Evolutionary conservation across 345 rosid species (phyloP), one percentile per base, ranked within the genome.

Genomic region (Anacardium occidentale): DNA sequence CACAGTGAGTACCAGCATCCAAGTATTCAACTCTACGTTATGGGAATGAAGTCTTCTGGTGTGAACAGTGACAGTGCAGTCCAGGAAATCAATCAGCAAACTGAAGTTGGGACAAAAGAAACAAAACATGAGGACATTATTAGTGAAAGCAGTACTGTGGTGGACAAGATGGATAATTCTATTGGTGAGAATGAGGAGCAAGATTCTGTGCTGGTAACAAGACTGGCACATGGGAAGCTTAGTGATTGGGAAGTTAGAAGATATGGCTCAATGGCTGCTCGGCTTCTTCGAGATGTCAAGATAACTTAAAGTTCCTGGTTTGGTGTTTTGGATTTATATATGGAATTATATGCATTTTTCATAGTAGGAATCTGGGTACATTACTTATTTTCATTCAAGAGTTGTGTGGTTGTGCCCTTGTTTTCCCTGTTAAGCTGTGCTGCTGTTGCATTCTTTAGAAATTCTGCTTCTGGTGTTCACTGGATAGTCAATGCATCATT

Each of bases 231-330:
- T 1, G 86, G 82, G 20, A 78, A 85, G 68, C 90, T 91, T 57
- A 89, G 89, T 25, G 97, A 90, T 48, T 94, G 98, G 98, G 97
- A 94, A 75, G 87, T 87, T 55, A 88, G 98, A 81, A 87, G 97
- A 81, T 84, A 85, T 20, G 98, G 97, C 53, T 85, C 92, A 13
- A 83, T 89, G 83, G 97, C 98, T 50, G 98, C 97, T 18, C 87
- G 97, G 75, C 97, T 91, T 81, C 97, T 91, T 64, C 89, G 84
- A 57, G 93, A 90, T 71, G 81, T 89, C 64, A 85, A 89, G 77
- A 85, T 91, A 69, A 80, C 83, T 42, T 86, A 62, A 78, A 58
- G 72, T 70, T 76, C 72, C 68, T 60, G 71, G 81, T 77, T 37
- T 55, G 64, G 62, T 62, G 50, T 52, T 4, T 17, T 5, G 10